Conservation (phyloP, 345 rosid genomes). For the Acer campestre region DNA sequence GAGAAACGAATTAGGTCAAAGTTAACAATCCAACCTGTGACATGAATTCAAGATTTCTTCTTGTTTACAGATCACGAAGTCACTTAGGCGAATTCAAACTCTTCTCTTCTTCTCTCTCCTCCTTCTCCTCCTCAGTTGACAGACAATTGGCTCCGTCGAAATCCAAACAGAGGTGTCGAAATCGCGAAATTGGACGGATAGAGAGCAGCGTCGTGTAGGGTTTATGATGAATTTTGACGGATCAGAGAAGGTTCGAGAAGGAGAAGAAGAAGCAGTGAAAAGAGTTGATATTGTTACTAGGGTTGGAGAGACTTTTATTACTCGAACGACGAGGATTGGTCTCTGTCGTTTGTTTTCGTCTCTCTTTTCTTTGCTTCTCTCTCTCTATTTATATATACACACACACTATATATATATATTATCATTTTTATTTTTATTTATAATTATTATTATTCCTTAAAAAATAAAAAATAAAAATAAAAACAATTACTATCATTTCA, state of each 20-base stretch:
- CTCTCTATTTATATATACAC: not conserved
- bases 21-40: not conserved
- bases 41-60: not conserved
- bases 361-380: not conserved
- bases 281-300: conserved; percentile 8
- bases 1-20: not conserved
- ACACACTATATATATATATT: no score
- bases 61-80: conserved; percentile 12
- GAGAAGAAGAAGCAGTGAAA: not conserved
- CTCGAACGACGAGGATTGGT: conserved; percentile 15
- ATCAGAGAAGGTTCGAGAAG: conserved; percentile 17
- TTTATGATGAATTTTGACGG: conserved; percentile 3
- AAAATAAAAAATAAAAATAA: no score
- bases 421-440: no score
- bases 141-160: not conserved
- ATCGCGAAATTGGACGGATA: not conserved
- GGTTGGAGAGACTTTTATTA: conserved; percentile 19
- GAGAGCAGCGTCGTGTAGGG: not conserved
- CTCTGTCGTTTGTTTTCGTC: conserved; percentile 8
- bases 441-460: no score
- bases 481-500: no score
- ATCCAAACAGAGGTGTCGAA: not conserved
- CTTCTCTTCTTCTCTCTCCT: not conserved
- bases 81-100: conserved; percentile 1
- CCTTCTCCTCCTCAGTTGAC: not conserved